phyloP scores from a whole-genome alignment of 345 rosid genomes.

The Eucalyptus sp. region DNA sequence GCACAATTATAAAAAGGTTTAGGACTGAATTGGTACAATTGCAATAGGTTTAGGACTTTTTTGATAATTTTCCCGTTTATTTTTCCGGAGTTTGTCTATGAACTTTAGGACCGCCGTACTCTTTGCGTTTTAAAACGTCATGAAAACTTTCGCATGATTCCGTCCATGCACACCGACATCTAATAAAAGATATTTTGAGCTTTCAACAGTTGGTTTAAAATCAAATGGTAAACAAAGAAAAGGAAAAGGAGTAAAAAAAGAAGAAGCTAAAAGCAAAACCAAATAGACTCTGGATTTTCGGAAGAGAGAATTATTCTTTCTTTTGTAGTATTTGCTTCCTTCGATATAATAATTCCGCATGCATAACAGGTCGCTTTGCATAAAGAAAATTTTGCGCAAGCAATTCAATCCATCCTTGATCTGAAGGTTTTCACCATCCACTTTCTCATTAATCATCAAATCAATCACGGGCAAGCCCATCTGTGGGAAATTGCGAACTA shows the following conservation, averaged over 20 bases:
- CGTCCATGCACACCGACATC: too few relatives aligned
- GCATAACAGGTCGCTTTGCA: neutral
- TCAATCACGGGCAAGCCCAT: neutral
- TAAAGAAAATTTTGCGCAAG: neutral
- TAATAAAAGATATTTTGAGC: neutral
- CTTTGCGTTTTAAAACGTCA: neutral
- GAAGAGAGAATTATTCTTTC: neutral
- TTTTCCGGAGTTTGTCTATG: neutral
- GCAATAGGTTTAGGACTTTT: too few relatives aligned
- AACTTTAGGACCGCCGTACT: neutral
- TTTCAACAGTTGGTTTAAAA: neutral
- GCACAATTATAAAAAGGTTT: too few relatives aligned
- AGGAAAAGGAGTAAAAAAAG: neutral
- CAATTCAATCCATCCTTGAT: neutral
- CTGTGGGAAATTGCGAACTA: neutral
- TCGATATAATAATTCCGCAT: neutral
- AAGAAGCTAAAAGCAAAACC: neutral
- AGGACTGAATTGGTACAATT: too few relatives aligned
- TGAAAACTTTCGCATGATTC: neutral
- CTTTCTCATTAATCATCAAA: neutral
- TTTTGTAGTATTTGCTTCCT: neutral
- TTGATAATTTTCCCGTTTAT: too few relatives aligned
- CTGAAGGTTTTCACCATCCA: neutral
- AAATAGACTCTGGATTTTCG: neutral
- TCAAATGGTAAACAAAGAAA: neutral